These are phyloP conservation scores for Beauveria bassiana DNA, from an alignment of 2,329 filamentous ascomycete species.

Conservation along the genomic window DNA sequence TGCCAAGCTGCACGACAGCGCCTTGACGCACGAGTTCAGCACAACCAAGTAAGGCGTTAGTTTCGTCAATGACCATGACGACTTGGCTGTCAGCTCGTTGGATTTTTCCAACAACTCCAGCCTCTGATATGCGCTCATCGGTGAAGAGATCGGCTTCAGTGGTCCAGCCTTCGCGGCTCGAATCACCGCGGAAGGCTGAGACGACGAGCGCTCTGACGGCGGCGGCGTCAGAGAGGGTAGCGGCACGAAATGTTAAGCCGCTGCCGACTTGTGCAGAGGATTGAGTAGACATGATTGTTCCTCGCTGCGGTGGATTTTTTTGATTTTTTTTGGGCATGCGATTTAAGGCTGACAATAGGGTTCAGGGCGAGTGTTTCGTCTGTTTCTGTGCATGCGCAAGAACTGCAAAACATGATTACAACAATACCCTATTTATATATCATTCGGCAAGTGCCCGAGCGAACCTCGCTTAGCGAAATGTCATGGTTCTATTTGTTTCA, in stretches of 20 bases:
- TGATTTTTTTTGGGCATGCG: not conserved
- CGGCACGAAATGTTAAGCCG: slow-evolving; percentile 23
- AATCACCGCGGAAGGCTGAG: slow-evolving; percentile 37
- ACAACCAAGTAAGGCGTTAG: slow-evolving; percentile 29
- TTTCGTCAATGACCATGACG: slow-evolving; percentile 27
- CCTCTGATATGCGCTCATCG: slow-evolving; percentile 34
- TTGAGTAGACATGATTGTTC: not conserved
- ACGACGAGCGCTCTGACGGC: slow-evolving; percentile 30
- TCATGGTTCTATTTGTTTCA: not conserved
- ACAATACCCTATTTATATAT: not conserved
- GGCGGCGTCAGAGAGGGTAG: slow-evolving; percentile 24
- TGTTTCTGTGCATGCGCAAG: not conserved
- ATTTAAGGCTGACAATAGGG: not conserved
- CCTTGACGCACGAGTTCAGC: slow-evolving; percentile 31
- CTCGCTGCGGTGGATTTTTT: not conserved
- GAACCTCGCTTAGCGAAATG: too few relatives aligned
- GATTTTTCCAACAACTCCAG: slow-evolving; percentile 32
- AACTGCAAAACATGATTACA: not conserved
- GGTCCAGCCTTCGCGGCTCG: slow-evolving; percentile 36
- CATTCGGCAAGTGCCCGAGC: not conserved
- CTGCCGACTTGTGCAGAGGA: not conserved
- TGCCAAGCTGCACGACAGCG: slow-evolving; percentile 34
- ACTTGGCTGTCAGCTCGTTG: slow-evolving; percentile 26
- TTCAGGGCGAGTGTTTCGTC: not conserved
- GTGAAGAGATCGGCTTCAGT: slow-evolving; percentile 37